These are phyloP conservation scores for Vinca minor DNA, from an alignment of 257 asterid genomes.

Conservation along the genomic window DNA sequence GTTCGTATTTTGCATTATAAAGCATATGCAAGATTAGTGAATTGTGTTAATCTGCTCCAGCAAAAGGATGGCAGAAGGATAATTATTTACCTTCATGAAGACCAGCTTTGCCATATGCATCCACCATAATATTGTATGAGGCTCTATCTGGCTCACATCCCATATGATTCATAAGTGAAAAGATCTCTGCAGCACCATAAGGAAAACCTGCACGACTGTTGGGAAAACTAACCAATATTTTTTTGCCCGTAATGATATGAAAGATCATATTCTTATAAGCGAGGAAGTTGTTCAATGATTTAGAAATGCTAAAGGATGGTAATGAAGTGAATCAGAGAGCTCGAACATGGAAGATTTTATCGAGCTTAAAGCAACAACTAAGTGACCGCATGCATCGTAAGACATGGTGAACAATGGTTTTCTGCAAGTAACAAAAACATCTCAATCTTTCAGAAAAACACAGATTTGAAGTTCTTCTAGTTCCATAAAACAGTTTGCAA, in stretches of 20 bases:
- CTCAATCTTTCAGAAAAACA: not conserved
- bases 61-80: not conserved
- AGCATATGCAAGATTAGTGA: not conserved
- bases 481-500: not conserved
- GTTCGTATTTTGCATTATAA: not conserved
- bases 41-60: not conserved
- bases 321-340: not conserved
- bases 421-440: not conserved
- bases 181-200: slow-evolving; percentile 71
- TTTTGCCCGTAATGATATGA: not conserved
- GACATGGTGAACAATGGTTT: not conserved
- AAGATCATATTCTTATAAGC: not conserved
- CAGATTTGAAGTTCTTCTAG: not conserved
- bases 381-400: not conserved
- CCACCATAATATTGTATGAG: slow-evolving; percentile 76
- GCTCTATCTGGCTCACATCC: slow-evolving; percentile 83
- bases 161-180: slow-evolving; percentile 81
- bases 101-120: slow-evolving; percentile 85
- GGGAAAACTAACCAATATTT: slow-evolving; percentile 6
- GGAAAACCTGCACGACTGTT: slow-evolving; percentile 83
- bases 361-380: not conserved
- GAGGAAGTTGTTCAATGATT: not conserved
- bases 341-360: not conserved
- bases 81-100: slow-evolving; percentile 48
- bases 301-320: not conserved